Conservation (phyloP, 768 basidiomycete species). For the Trametes cinnabarina region DNA sequence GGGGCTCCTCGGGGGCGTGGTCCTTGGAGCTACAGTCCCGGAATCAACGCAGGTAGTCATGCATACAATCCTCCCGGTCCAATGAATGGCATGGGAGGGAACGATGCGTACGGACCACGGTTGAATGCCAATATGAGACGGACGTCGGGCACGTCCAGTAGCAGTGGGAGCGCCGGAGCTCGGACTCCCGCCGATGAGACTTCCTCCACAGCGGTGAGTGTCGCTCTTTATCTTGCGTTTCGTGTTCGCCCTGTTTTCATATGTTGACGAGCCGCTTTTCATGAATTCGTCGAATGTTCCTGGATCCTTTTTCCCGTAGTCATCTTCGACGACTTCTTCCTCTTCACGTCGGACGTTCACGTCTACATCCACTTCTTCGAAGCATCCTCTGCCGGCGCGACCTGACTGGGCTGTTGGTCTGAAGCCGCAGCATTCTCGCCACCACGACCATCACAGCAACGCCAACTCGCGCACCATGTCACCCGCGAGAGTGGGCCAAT, state of each 20-base stretch:
- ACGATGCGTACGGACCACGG: constrained; percentile 63
- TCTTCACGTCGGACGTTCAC: constrained; percentile 77
- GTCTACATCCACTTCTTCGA: constrained; percentile 77
- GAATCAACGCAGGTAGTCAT: constrained; percentile 49
- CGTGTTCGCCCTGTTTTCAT: constrained; percentile 10
- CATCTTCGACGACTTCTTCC: constrained; percentile 75
- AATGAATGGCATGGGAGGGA: constrained; percentile 20
- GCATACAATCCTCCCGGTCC: constrained; percentile 28
- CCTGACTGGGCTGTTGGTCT: constrained; percentile 90
- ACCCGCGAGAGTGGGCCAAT: constrained; percentile 32
- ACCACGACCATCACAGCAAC: constrained; percentile 47
- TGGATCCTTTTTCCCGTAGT: constrained; percentile 37
- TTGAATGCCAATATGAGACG: constrained; percentile 52
- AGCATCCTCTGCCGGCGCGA: constrained; percentile 72
- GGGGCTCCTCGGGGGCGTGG: constrained; percentile 26
- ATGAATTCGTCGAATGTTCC: no score
- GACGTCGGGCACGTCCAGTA: constrained; percentile 47
- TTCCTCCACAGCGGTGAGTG: constrained; percentile 72
- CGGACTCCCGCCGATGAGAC: constrained; percentile 73
- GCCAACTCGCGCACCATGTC: constrained; percentile 38
- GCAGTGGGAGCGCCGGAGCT: constrained; percentile 45
- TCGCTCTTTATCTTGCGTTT: background rate
- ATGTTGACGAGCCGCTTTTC: constrained; percentile 10
- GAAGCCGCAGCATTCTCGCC: constrained; percentile 58
- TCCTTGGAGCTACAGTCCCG: constrained; percentile 71